These are phyloP conservation scores for Xylaria sp. DNA, from an alignment of 2,329 filamentous ascomycete species.

Conservation along the genomic window DNA sequence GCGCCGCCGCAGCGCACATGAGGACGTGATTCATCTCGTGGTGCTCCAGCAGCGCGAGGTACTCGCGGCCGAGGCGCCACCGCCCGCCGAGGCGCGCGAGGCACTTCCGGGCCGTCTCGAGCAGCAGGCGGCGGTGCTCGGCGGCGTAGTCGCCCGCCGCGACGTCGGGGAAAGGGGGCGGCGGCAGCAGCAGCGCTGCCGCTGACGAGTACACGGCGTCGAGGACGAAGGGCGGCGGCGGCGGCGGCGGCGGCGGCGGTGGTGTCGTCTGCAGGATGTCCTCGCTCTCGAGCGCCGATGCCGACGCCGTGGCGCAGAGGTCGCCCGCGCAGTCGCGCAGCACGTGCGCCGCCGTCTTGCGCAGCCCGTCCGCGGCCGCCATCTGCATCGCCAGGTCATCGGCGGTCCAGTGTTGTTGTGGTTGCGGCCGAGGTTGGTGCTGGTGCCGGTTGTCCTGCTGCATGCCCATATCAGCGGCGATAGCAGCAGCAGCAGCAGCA, in stretches of 20 bases:
- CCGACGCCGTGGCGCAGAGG: constrained; percentile 4
- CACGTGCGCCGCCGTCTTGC: constrained; percentile 13
- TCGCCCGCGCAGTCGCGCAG: constrained; percentile 12
- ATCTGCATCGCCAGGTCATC: constrained; percentile 15
- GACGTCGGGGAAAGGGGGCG: neutral
- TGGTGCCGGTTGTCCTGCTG: neutral
- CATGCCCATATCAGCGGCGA: no score
- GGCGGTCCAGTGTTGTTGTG: neutral
- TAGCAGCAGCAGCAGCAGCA: no score
- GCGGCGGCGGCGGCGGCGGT: constrained; percentile 9
- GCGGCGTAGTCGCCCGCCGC: neutral
- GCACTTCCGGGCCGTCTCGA: constrained; percentile 11
- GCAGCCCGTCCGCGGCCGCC: constrained; percentile 6
- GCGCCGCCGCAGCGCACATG: no score
- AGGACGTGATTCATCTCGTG: constrained; percentile 10
- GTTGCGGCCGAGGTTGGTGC: neutral
- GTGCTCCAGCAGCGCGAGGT: constrained; percentile 9
- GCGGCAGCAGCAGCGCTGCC: no score
- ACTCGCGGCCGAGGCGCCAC: constrained; percentile 20
- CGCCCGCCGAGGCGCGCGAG: constrained; percentile 12
- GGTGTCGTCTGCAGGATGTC: constrained; percentile 18
- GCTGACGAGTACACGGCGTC: constrained; percentile 25
- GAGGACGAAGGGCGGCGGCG: constrained; percentile 20
- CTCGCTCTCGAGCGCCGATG: constrained; percentile 8
- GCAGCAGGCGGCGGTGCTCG: neutral